Evolutionary conservation across 1,284 basidiomycete genomes (phyloP).

Genomic region (Grifola frondosa): DNA sequence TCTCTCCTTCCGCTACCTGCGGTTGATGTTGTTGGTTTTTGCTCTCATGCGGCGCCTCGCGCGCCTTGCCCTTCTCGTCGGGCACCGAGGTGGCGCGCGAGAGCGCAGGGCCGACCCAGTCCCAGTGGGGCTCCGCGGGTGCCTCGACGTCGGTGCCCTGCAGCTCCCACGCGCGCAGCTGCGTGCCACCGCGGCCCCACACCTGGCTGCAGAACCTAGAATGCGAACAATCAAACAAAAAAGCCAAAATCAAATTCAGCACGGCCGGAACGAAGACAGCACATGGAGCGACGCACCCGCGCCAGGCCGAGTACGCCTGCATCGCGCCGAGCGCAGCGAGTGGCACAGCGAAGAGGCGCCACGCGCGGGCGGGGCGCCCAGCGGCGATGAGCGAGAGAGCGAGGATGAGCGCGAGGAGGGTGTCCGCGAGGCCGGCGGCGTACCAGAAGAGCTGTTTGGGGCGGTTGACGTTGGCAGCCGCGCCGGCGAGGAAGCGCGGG

Average conservation of each 20-base stretch:
- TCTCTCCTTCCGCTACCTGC: neutral
- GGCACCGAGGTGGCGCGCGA: neutral
- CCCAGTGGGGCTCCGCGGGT: conserved; percentile 4
- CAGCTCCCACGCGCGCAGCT: conserved; percentile 35
- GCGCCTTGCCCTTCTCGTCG: neutral
- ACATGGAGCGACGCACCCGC: conserved; percentile 33
- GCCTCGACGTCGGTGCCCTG: conserved; percentile 28
- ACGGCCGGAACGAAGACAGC: neutral
- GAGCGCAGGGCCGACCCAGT: neutral
- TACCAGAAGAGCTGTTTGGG: conserved; percentile 41
- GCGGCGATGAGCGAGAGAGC: conserved; percentile 59
- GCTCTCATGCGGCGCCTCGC: neutral
- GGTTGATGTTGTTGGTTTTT: neutral
- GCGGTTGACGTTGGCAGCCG: conserved; percentile 35
- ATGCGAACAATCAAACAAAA: neutral
- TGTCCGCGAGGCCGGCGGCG: conserved; percentile 20
- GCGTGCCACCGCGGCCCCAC: conserved; percentile 34
- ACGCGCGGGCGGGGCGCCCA: conserved; percentile 88
- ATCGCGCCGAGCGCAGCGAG: conserved; percentile 34
- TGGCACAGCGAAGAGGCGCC: conserved; percentile 34
- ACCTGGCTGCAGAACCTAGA: conserved; percentile 38
- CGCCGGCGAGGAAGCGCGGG: conserved; percentile 24
- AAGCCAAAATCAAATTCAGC: neutral
- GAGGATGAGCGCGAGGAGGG: conserved; percentile 26
- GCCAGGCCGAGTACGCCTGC: conserved; percentile 37